Conservation (phyloP, 129 eudicot species). For the Silybum marianum region DNA sequence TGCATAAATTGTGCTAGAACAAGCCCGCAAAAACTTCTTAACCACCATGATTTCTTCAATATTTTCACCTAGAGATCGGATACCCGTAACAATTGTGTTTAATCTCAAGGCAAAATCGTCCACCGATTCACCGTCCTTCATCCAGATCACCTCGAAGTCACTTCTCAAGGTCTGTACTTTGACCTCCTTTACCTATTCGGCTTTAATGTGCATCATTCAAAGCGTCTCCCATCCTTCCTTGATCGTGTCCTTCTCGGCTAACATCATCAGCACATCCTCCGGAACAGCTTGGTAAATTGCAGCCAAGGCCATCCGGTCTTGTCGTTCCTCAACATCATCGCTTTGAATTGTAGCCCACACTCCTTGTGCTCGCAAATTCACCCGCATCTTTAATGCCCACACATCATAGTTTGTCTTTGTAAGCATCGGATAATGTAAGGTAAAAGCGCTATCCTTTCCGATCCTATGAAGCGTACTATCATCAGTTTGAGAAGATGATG, state of each 20-base stretch:
- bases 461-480: not conserved
- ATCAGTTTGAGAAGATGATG: not conserved
- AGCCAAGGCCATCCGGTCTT: not conserved
- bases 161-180: too few relatives aligned
- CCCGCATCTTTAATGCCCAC: not conserved
- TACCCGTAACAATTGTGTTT: not conserved
- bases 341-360: constrained; percentile 3
- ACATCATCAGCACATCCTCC: not conserved
- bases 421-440: not conserved
- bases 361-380: not conserved
- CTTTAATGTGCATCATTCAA: too few relatives aligned
- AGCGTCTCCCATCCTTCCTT: too few relatives aligned
- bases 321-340: not conserved
- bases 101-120: not conserved
- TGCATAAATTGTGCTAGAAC: not conserved
- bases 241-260: not conserved
- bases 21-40: not conserved
- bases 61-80: not conserved
- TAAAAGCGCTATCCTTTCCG: not conserved
- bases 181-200: too few relatives aligned
- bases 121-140: not conserved
- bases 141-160: too few relatives aligned
- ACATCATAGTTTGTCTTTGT: not conserved
- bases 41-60: not conserved
- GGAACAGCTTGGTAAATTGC: not conserved